Conservation (phyloP, 805 yeast species). For the Metschnikowia picachoensis region DNA sequence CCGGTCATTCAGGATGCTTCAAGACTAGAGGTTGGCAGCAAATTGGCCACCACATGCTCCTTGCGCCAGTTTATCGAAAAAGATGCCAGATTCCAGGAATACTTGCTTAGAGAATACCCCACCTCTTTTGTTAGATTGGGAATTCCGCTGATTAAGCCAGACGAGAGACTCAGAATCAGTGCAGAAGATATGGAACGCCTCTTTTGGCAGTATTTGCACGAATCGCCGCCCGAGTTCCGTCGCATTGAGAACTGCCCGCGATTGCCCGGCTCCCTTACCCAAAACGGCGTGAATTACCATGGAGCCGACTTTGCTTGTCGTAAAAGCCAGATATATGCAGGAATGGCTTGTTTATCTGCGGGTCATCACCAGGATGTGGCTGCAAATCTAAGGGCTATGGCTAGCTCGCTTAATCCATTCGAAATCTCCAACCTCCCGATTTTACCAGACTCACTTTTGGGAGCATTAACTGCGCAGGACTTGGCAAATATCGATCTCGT, state of each 20-base stretch:
- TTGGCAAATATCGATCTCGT: conserved; percentile 42
- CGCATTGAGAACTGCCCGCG: conserved; percentile 6
- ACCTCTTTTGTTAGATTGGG: not conserved
- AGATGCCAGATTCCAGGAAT: conserved; percentile 42
- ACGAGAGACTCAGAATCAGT: not conserved
- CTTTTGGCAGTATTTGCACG: conserved; percentile 36
- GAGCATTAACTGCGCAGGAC: conserved; percentile 39
- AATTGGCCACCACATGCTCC: conserved; percentile 49
- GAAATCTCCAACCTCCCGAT: conserved; percentile 54
- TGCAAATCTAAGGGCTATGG: not conserved
- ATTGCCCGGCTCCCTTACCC: not conserved
- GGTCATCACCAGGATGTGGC: not conserved
- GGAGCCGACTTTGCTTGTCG: conserved; percentile 18
- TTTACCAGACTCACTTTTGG: conserved; percentile 46
- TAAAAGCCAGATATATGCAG: not conserved
- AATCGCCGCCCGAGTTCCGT: conserved; percentile 1
- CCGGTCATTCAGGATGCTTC: conserved; percentile 15
- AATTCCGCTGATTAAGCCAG: not conserved
- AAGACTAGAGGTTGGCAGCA: conserved; percentile 18
- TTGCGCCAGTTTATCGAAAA: conserved; percentile 58
- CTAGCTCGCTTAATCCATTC: conserved; percentile 43
- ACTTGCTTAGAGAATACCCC: conserved; percentile 15
- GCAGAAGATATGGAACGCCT: conserved; percentile 29
- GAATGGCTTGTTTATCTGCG: not conserved
- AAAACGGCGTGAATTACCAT: conserved; percentile 1